Conservation (phyloP, 1,284 basidiomycete species). For the Sphaerobolus stellatus region DNA sequence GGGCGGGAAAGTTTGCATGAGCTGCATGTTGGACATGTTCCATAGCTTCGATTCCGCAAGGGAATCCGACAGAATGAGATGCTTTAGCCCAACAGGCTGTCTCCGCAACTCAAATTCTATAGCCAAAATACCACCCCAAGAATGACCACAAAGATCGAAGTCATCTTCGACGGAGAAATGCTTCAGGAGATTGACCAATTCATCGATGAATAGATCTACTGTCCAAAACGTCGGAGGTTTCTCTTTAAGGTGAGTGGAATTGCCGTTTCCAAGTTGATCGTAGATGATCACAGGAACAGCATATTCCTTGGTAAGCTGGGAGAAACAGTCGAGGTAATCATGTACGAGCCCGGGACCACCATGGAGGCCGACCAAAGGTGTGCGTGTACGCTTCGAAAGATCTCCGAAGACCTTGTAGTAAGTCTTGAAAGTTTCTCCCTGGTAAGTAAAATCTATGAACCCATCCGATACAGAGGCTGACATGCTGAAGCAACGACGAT, state of each 20-base stretch:
- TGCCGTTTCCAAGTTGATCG: constrained; percentile 14
- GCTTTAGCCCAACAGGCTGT: not conserved
- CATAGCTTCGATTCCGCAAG: not conserved
- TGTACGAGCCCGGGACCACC: constrained; percentile 40
- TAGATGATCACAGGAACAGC: constrained; percentile 14
- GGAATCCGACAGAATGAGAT: not conserved
- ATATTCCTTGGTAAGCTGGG: not conserved
- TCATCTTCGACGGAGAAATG: constrained; percentile 8
- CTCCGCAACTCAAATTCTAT: constrained; percentile 3
- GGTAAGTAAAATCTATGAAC: constrained; percentile 25
- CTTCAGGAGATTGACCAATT: constrained; percentile 8
- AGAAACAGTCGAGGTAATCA: constrained; percentile 27
- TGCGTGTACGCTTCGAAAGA: constrained; percentile 7
- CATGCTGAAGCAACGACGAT: too few species aligned
- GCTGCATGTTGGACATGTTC: not conserved
- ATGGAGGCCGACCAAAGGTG: constrained; percentile 40
- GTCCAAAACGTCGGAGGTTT: constrained; percentile 12
- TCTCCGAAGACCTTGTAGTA: constrained; percentile 12
- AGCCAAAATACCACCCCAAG: constrained; percentile 11
- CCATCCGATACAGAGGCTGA: too few species aligned
- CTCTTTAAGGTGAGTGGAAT: constrained; percentile 11
- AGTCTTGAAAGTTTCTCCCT: constrained; percentile 18
- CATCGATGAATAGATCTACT: constrained; percentile 12
- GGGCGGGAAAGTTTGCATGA: constrained; percentile 26
- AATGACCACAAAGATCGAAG: constrained; percentile 11